These are phyloP conservation scores for Alopecurus myosuroides DNA, from an alignment of 176 grass and related monocot genomes.

Conservation along the genomic window DNA sequence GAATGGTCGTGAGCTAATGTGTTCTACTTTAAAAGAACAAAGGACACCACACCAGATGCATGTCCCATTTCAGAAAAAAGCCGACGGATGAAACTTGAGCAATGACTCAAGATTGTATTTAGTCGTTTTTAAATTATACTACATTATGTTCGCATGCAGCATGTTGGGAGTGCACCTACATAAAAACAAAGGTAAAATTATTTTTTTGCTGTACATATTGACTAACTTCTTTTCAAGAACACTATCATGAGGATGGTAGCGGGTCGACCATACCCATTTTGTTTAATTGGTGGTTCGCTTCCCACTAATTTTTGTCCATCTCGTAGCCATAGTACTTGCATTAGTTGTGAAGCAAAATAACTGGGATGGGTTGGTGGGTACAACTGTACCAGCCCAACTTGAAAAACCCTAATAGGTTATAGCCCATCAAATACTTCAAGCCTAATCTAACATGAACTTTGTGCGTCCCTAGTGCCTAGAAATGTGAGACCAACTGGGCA, in stretches of 20 bases:
- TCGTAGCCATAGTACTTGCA: background rate
- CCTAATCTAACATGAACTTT: background rate
- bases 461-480: background rate
- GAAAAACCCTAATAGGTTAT: background rate
- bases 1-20: background rate
- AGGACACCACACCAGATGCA: background rate
- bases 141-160: background rate
- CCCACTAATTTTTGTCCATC: background rate
- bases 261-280: background rate
- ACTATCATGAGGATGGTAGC: background rate
- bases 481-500: background rate
- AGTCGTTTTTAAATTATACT: background rate
- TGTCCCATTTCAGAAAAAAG: background rate
- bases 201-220: background rate
- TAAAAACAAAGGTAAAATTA: background rate
- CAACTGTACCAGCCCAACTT: background rate
- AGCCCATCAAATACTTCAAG: slow-evolving; percentile 1
- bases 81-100: background rate
- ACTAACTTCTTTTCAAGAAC: background rate
- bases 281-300: background rate
- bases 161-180: background rate
- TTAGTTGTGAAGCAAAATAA: background rate
- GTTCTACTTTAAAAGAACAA: background rate
- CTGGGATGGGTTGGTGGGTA: background rate
- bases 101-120: background rate